These are phyloP conservation scores for Wickerhamiella australiensis DNA, from an alignment of 805 yeast genomes.

Conservation along the genomic window DNA sequence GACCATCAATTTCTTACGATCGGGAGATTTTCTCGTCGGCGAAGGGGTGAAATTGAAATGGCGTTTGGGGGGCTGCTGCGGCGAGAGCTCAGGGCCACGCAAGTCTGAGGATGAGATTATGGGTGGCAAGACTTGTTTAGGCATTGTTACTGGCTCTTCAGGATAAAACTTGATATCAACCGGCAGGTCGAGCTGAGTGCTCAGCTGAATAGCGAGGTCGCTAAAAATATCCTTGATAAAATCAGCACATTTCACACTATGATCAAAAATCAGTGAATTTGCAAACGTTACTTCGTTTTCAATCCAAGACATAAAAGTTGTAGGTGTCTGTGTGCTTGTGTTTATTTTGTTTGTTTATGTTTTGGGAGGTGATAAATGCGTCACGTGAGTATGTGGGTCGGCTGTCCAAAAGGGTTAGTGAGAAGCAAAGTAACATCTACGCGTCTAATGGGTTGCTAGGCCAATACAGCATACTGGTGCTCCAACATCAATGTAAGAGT, in stretches of 20 bases:
- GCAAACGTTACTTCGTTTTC: background rate
- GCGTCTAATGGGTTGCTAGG: too few species aligned
- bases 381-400: slow-evolving; percentile 1
- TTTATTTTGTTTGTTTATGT: background rate
- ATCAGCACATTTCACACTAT: background rate
- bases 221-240: background rate
- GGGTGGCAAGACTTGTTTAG: background rate
- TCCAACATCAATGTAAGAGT: too few species aligned
- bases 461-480: too few species aligned
- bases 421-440: too few species aligned
- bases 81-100: background rate
- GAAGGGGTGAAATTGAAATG: slow-evolving; percentile 20
- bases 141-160: background rate
- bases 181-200: background rate
- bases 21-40: slow-evolving; percentile 3
- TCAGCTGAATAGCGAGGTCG: background rate
- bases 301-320: background rate
- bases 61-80: slow-evolving; percentile 34
- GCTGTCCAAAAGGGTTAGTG: background rate
- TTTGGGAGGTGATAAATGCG: background rate
- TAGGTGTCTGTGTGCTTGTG: background rate
- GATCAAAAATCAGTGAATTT: background rate
- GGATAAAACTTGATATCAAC: background rate
- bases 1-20: background rate
- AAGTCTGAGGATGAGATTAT: background rate